A percentile compares a stretch with the other conserved stretches of the same genome.
Conservation (phyloP, 768 basidiomycete species). For the Kwoniella mangroviensis region DNA sequence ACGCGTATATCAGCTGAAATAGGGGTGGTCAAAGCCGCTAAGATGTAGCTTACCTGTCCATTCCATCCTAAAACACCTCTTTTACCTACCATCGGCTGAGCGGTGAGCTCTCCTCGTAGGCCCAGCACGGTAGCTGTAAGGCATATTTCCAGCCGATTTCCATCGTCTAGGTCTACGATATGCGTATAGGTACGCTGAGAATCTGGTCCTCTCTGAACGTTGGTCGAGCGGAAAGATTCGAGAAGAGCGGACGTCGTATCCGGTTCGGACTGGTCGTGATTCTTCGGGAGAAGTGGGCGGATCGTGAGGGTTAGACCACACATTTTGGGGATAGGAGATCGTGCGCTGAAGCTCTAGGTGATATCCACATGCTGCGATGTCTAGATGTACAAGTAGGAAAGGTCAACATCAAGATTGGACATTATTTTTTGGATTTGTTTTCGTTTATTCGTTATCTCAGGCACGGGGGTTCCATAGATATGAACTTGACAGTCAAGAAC, state of each 20-base stretch:
- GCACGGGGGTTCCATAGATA: too few relatives aligned
- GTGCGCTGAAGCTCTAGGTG: background rate
- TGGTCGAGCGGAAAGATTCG: constrained; percentile 25
- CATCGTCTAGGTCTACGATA: constrained; percentile 2
- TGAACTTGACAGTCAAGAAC: too few relatives aligned
- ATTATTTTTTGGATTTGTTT: too few relatives aligned
- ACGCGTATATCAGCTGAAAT: constrained; percentile 2
- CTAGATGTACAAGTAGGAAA: background rate
- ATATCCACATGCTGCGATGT: background rate
- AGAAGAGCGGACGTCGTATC: constrained; percentile 2
- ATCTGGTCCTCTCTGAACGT: constrained; percentile 41
- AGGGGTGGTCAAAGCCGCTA: background rate
- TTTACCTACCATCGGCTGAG: constrained; percentile 48
- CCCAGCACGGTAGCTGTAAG: constrained; percentile 51
- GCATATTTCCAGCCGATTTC: constrained; percentile 27
- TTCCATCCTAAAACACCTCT: constrained; percentile 54
- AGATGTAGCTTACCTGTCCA: constrained; percentile 41
- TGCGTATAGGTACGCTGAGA: constrained; percentile 21
- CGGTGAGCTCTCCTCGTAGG: constrained; percentile 43
- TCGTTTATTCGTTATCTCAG: too few relatives aligned
- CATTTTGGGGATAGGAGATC: constrained; percentile 18
- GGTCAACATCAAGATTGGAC: too few relatives aligned
- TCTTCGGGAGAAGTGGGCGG: constrained; percentile 4
- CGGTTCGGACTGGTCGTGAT: background rate
- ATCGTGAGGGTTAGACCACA: constrained; percentile 44